A percentile compares a stretch with the other conserved stretches of the same genome.
phyloP scores from a whole-genome alignment of 768 basidiomycete genomes.

The Nevesoporus exiguus region DNA sequence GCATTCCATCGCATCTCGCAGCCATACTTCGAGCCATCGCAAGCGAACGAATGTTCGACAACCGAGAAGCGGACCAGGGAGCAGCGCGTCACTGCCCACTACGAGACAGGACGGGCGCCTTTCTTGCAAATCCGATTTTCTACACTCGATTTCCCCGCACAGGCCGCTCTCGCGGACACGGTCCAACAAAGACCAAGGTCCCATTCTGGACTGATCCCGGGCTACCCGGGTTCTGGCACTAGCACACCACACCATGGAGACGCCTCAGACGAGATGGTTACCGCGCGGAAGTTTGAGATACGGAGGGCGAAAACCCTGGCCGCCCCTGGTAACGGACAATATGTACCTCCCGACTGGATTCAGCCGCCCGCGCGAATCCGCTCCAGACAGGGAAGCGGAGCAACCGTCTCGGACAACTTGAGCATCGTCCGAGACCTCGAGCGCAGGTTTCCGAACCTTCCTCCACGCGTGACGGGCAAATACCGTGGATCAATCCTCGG shows the following conservation, averaged over 20 bases:
- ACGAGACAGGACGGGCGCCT: slow-evolving; percentile 43
- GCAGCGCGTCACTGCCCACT: slow-evolving; percentile 50
- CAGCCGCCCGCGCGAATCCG: slow-evolving; percentile 7
- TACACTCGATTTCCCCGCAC: slow-evolving; percentile 39
- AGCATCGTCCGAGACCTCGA: slow-evolving; percentile 50
- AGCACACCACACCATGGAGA: background rate
- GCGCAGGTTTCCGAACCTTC: slow-evolving; percentile 51
- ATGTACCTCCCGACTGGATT: slow-evolving; percentile 11
- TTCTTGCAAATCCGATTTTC: slow-evolving; percentile 57
- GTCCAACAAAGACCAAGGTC: slow-evolving; percentile 17
- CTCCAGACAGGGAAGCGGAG: slow-evolving; percentile 20
- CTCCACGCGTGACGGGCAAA: slow-evolving; percentile 33
- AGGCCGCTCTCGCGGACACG: slow-evolving; percentile 11
- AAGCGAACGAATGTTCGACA: slow-evolving; percentile 1
- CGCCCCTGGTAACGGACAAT: background rate
- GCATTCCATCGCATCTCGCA: slow-evolving; percentile 56
- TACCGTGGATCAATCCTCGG: slow-evolving; percentile 25
- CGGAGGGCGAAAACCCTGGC: slow-evolving; percentile 15
- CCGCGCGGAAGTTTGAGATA: slow-evolving; percentile 4
- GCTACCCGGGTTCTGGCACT: background rate
- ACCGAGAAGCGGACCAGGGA: slow-evolving; percentile 9
- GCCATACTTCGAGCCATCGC: slow-evolving; percentile 24
- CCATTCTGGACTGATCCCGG: slow-evolving; percentile 7
- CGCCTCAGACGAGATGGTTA: slow-evolving; percentile 10
- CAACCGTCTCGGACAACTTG: slow-evolving; percentile 40